phyloP scores from a whole-genome alignment of 1,284 basidiomycete species.

The Tilletia caries region DNA sequence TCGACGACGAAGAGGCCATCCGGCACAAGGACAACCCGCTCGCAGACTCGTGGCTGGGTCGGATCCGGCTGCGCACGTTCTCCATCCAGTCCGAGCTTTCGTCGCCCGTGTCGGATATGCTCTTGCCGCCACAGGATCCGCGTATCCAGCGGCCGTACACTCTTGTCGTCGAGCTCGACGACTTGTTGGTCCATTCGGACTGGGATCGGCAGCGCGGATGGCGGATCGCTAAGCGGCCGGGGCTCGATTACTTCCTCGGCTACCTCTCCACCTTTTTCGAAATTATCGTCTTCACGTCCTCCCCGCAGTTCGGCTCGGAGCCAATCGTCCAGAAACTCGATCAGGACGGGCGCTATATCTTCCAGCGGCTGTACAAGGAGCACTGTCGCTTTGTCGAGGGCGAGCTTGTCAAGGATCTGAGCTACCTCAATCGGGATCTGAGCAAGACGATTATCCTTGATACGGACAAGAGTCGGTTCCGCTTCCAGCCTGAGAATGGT shows the following conservation, averaged over 20 bases:
- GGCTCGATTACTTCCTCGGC: slow-evolving; percentile 93
- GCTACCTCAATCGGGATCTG: slow-evolving; percentile 87
- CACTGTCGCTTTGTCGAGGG: slow-evolving; percentile 39
- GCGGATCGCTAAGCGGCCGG: slow-evolving; percentile 68
- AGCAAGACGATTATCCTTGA: slow-evolving; percentile 87
- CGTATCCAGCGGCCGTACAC: slow-evolving; percentile 73
- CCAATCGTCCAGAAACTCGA: slow-evolving; percentile 94
- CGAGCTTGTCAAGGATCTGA: slow-evolving; percentile 68
- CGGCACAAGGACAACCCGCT: slow-evolving; percentile 21
- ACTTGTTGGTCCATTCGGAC: slow-evolving; percentile 81
- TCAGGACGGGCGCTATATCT: slow-evolving; percentile 82
- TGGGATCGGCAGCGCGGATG: slow-evolving; percentile 63
- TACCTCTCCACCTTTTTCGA: slow-evolving; percentile 98
- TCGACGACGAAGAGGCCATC: slow-evolving; percentile 22
- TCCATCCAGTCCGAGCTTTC: slow-evolving; percentile 41
- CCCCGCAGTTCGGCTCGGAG: slow-evolving; percentile 80
- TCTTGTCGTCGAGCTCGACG: slow-evolving; percentile 84
- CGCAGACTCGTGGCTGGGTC: slow-evolving; percentile 35
- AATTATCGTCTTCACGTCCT: slow-evolving; percentile 90
- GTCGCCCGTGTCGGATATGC: slow-evolving; percentile 77
- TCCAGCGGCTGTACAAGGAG: slow-evolving; percentile 86
- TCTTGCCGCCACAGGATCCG: slow-evolving; percentile 77
- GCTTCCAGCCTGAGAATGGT: slow-evolving; percentile 83
- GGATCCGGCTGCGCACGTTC: slow-evolving; percentile 35
- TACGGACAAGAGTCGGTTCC: slow-evolving; percentile 72